Evolutionary conservation across 2,329 filamentous ascomycete species (phyloP).

Genomic region (Aspergillus ustus): DNA sequence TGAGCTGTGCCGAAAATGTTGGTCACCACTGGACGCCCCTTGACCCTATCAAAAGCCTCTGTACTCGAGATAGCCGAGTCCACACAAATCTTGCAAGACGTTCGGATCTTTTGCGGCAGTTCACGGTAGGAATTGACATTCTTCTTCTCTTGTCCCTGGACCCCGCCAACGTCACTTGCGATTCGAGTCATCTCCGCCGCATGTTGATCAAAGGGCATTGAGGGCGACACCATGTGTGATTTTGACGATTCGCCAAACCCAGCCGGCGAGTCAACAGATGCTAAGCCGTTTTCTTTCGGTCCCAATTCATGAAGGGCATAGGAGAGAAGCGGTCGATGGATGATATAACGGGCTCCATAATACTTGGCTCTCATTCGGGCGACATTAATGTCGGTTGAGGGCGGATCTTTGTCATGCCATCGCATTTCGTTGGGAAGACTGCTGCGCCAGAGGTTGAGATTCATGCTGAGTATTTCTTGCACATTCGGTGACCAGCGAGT

Average conservation of each 20-base stretch:
- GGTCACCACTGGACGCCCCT: conserved; percentile 78
- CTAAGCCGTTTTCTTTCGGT: conserved; percentile 42
- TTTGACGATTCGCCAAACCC: conserved; percentile 33
- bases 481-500: conserved; percentile 43
- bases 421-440: conserved; percentile 57
- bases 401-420: conserved; percentile 71
- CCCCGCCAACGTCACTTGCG: conserved; percentile 38
- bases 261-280: conserved; percentile 38
- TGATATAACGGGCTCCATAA: conserved; percentile 89
- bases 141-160: conserved; percentile 4
- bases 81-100: conserved; percentile 66
- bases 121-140: conserved; percentile 28
- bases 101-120: conserved; percentile 51
- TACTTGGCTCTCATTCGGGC: conserved; percentile 91
- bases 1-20: conserved; percentile 95
- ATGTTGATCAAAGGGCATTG: conserved; percentile 35
- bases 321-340: conserved; percentile 77
- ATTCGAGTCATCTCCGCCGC: conserved; percentile 37
- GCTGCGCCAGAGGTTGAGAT: conserved; percentile 60
- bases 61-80: conserved; percentile 83
- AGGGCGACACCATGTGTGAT: conserved; percentile 44
- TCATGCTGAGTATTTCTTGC: conserved; percentile 49
- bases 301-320: conserved; percentile 59
- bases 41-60: conserved; percentile 72
- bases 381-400: conserved; percentile 75